Evolutionary conservation across 345 rosid species (phyloP), one percentile per base, ranked within the genome.

Genomic region (Populus euphratica): DNA sequence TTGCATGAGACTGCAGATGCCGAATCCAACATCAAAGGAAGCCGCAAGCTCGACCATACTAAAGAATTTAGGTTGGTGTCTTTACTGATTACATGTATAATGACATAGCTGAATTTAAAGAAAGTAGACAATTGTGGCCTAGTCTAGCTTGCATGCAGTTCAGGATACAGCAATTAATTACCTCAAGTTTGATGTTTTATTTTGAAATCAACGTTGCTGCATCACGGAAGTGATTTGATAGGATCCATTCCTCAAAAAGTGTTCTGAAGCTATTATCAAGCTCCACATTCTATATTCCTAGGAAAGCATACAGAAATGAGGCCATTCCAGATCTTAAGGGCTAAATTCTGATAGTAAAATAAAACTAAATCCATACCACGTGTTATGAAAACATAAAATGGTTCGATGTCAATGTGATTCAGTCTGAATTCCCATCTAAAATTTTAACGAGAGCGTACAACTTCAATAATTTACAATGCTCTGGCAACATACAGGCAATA

Each of bases 31-130:
- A 73, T 80, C 69, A 25, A 35, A 68, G 91, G 90, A 76, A 82
- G 86, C 86, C 80, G 83, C 27, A 88, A 85, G 74, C 87, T 91
- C 17, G 87, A 83, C 20, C 88, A 87, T 52, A 84, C 86, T 11
- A 33, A 72, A 23, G 79, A 79, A 16, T 67, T 82, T 20, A 86
- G 86, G 86, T 79, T 79, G 16, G 70, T 68, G 31, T 9, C 49
- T 23, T 18, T 27, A 8, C 39, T 35, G 5, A 47, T n/a, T 63
- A 18, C n/a, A 18, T 6, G 23, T 18, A 52, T 52, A 52, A 52
- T 49, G 6, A 16, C 56, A 50, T 5, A 6, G n/a, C 20, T 50
- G 8, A 18, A 50, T 50, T 13, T 44, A 44, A 44, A 44, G 10
- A 43, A 11, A 44, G 4, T 16, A 44, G 49, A 44, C 2, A 44